These are phyloP conservation scores for Aspergillus flavus DNA, from an alignment of 2,329 filamentous ascomycete species.

Conservation along the genomic window DNA sequence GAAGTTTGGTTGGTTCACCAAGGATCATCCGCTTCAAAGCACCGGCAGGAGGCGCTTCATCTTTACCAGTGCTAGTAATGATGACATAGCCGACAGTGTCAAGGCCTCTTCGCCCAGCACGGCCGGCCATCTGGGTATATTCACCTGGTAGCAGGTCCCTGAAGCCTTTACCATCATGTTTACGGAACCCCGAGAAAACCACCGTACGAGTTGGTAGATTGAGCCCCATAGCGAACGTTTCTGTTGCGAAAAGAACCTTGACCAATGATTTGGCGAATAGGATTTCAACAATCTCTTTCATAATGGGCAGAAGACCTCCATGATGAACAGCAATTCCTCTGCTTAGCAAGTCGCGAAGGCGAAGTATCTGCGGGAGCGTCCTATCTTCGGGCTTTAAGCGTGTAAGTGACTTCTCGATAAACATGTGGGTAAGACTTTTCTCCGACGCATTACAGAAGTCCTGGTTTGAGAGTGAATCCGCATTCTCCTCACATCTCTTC, in stretches of 20 bases:
- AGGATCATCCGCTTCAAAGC: slow-evolving; percentile 92
- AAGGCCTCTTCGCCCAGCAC: slow-evolving; percentile 88
- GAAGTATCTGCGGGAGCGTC: slow-evolving; percentile 85
- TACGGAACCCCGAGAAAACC: slow-evolving; percentile 94
- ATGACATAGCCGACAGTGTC: slow-evolving; percentile 94
- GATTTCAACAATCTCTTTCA: slow-evolving; percentile 97
- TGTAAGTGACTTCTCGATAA: slow-evolving; percentile 91
- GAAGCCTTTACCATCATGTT: slow-evolving; percentile 92
- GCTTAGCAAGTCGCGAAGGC: slow-evolving; percentile 79
- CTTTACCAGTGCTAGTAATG: slow-evolving; percentile 77
- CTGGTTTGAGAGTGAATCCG: slow-evolving; percentile 89
- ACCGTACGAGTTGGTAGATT: slow-evolving; percentile 95
- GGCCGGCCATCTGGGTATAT: slow-evolving; percentile 97
- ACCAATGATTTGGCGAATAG: slow-evolving; percentile 93
- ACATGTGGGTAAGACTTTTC: slow-evolving; percentile 97
- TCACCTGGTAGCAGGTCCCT: slow-evolving; percentile 90
- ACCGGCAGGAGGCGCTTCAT: slow-evolving; percentile 83
- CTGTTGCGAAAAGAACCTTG: slow-evolving; percentile 95
- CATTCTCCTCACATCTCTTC: slow-evolving; percentile 95
- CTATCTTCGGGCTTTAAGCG: slow-evolving; percentile 89
- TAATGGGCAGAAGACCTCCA: slow-evolving; percentile 89
- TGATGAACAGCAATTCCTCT: slow-evolving; percentile 96
- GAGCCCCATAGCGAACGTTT: slow-evolving; percentile 98
- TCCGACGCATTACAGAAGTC: slow-evolving; percentile 92
- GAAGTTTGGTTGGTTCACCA: slow-evolving; percentile 89